Conservation (phyloP, 108 stramenopile species). For the Cyclotella choctawhatcheeana region DNA sequence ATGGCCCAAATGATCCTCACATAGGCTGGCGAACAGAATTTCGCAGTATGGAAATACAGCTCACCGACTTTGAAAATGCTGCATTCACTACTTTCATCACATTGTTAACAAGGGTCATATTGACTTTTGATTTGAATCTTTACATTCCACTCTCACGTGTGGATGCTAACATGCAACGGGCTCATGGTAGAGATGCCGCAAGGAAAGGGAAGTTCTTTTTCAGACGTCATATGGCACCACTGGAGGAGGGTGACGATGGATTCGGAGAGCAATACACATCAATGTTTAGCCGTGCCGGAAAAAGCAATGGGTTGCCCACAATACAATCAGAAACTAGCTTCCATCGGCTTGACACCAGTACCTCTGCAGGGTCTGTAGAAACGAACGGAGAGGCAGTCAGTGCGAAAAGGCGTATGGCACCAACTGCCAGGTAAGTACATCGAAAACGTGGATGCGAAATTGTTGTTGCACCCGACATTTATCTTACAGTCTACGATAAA, state of each 20-base stretch:
- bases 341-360: slow-evolving; percentile 19
- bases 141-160: slow-evolving; percentile 96
- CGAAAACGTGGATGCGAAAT: too few relatives aligned
- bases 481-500: too few relatives aligned
- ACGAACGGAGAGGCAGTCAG: slow-evolving; percentile 59
- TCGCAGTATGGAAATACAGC: slow-evolving; percentile 98
- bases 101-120: slow-evolving; percentile 93
- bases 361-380: slow-evolving; percentile 24
- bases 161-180: slow-evolving; percentile 98
- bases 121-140: slow-evolving; percentile 98
- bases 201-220: slow-evolving; percentile 93
- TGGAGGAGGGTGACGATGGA: slow-evolving; percentile 88
- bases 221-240: slow-evolving; percentile 91
- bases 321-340: slow-evolving; percentile 23
- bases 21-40: slow-evolving; percentile 99
- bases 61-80: slow-evolving; percentile 99
- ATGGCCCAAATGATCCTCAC: slow-evolving; percentile 86
- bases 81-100: slow-evolving; percentile 96
- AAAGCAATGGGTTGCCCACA: slow-evolving; percentile 40
- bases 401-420: slow-evolving; percentile 60
- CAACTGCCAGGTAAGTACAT: too few relatives aligned
- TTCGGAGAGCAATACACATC: slow-evolving; percentile 82
- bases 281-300: slow-evolving; percentile 78
- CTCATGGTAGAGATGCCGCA: slow-evolving; percentile 91
- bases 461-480: too few relatives aligned